Base-by-base conservation (phyloP, 2,329 filamentous ascomycete genomes). In the Catunica adiposa region DNA sequence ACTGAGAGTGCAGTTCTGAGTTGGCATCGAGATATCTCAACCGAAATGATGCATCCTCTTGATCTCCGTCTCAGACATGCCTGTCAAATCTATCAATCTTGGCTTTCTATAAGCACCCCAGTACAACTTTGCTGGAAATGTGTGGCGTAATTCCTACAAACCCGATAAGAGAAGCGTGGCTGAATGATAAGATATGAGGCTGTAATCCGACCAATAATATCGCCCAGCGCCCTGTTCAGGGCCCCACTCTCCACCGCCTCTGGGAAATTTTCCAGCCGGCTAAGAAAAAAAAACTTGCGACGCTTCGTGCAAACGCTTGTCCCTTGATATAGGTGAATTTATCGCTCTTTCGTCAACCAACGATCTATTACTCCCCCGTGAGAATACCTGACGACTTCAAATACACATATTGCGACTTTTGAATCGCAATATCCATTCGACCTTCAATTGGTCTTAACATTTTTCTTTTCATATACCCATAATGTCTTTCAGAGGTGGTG, bases 401-500 rank as follows among this genome's bases (percentile, higher is more conserved):
- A 48, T 48, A 48, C 26, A 7, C 5, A 34, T 54, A 37, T 47
- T 54, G 42, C 53, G 26, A 54, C 53, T 11, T 11, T 14, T 17
- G 7, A 17, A 17, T 54, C 29, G 53, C 23, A 47, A 47, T 47
- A 54, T 9, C 15, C 15, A 17, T 20, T 38, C 11, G 38, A 31
- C 26, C 22, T 37, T 52, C 34, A 2, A n/a, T 55, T 25, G 23
- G n/a, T 50, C 22, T 37, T 56, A 38, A 26, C 40, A n/a, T 37
- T 57, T 42, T 50, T 52, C 37, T 47, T 53, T 44, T 48, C 46
- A 34, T 20, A 31, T 23, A 29, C 31, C 37, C 53, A 62, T 59
- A 58, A 69, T 69, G 68, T 69, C 68, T 62, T 69, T 69, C 64
- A 66, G 67, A 64, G 67, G 67, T 59, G 64, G 64, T 61, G 65